Evolutionary conservation across 139 green algal genomes (phyloP), one percentile per base, ranked within the genome.

Genomic region (Chlamydomonas eustigma): DNA sequence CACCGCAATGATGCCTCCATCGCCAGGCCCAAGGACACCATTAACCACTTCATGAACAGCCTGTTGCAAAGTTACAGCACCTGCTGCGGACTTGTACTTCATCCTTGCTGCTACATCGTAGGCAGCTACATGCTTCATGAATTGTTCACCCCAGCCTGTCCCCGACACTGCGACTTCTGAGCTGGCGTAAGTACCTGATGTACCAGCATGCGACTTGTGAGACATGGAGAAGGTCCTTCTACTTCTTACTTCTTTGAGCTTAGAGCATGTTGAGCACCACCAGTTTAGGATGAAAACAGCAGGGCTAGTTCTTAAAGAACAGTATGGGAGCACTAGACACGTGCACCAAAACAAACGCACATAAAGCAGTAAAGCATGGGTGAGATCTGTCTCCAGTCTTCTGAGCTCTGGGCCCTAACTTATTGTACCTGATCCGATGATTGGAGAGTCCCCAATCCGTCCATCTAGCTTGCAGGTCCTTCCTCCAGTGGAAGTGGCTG

Each of bases 401-500:
- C n/a, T 39, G 6, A 24, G 30, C 12, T 4, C 50, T 44, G 65
- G 5, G 12, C 28, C n/a, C 4, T 8, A 64, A 38, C 6, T 30
- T 1, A 18, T 28, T 50, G 0, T 52, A 79, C 79, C 79, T 72
- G 79, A 70, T 0, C 79, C 79, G 31, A 79, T 80, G 32, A 85
- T 77, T 5, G 80, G 80, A 31, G 80, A 81, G 66, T 85, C 80
- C 25, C 80, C 80, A 24, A 85, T 81, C 33, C 80, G 76, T 0
- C 80, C 80, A n/a, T 85, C 80, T 32, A 34, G 77, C 71, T 85
- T 85, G 32, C 51, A 64, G 0, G 71, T 79, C 8, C 80, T 28
- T 1, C 80, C 80, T 0, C 80, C 80, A 2, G 80, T 85, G 76
- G 74, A 81, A 2, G 80, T 85, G 18, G 80, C 80, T 5, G 80